phyloP scores from a whole-genome alignment of 1,284 basidiomycete genomes.

The Ustilago xerochloae region DNA sequence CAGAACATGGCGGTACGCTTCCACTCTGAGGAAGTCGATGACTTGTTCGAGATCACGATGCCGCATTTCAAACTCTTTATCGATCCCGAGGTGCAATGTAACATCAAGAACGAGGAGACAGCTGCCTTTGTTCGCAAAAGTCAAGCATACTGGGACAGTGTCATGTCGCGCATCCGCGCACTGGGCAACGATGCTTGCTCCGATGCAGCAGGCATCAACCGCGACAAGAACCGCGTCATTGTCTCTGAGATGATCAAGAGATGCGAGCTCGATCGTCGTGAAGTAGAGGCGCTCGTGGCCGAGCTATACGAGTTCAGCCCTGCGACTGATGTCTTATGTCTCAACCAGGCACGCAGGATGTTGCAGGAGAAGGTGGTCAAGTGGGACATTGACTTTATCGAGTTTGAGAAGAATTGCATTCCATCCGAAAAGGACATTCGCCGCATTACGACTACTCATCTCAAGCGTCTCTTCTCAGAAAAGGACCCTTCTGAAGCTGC shows the following conservation, averaged over 20 bases:
- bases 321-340: slow-evolving; percentile 81
- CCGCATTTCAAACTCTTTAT: slow-evolving; percentile 88
- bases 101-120: slow-evolving; percentile 90
- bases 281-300: slow-evolving; percentile 81
- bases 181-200: slow-evolving; percentile 65
- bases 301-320: slow-evolving; percentile 70
- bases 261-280: slow-evolving; percentile 69
- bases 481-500: slow-evolving; percentile 68
- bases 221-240: slow-evolving; percentile 44
- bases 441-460: slow-evolving; percentile 66
- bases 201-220: slow-evolving; percentile 44
- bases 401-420: slow-evolving; percentile 70
- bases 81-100: slow-evolving; percentile 83
- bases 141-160: slow-evolving; percentile 73
- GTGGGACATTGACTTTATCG: slow-evolving; percentile 86
- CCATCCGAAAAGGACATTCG: slow-evolving; percentile 70
- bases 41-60: slow-evolving; percentile 84
- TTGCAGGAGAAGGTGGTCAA: slow-evolving; percentile 95
- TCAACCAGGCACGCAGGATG: slow-evolving; percentile 86
- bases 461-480: slow-evolving; percentile 72
- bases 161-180: slow-evolving; percentile 72
- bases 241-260: slow-evolving; percentile 45
- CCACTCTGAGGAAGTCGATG: slow-evolving; percentile 82
- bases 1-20: slow-evolving; percentile 81
- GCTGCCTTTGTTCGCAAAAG: slow-evolving; percentile 80